These are phyloP conservation scores for Kwoniella mangroviensis DNA, from an alignment of 768 basidiomycete species.

Conservation along the genomic window DNA sequence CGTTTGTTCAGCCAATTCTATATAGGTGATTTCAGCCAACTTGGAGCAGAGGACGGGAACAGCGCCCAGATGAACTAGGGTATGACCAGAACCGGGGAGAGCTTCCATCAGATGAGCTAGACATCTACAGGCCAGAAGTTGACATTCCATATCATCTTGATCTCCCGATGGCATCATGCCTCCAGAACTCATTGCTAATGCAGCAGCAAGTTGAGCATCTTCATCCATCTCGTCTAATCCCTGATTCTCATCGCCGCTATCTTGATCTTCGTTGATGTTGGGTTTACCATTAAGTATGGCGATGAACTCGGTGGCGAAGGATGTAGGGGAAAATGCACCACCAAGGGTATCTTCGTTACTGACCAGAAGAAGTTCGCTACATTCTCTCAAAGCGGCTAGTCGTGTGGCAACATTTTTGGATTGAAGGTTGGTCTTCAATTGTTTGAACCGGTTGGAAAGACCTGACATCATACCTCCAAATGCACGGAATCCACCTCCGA, in stretches of 20 bases:
- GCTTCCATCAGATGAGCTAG: slow-evolving; percentile 98
- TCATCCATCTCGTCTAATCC: slow-evolving; percentile 62
- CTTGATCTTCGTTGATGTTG: slow-evolving; percentile 44
- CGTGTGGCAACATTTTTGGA: slow-evolving; percentile 69
- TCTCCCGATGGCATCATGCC: slow-evolving; percentile 60
- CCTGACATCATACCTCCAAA: slow-evolving; percentile 70
- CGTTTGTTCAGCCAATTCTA: slow-evolving; percentile 97
- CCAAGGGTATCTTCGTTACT: slow-evolving; percentile 96
- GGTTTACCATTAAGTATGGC: slow-evolving; percentile 72
- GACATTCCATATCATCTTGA: slow-evolving; percentile 69
- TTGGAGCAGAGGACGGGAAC: slow-evolving; percentile 98
- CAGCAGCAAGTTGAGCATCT: slow-evolving; percentile 86
- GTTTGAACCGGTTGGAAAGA: slow-evolving; percentile 80
- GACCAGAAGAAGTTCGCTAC: slow-evolving; percentile 91
- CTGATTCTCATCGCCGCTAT: slow-evolving; percentile 64
- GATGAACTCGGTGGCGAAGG: slow-evolving; percentile 88
- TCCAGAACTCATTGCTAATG: slow-evolving; percentile 73
- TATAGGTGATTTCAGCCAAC: slow-evolving; percentile 93
- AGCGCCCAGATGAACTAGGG: slow-evolving; percentile 96
- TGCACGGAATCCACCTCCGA: slow-evolving; percentile 78
- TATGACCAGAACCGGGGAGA: slow-evolving; percentile 95
- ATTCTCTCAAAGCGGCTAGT: slow-evolving; percentile 86
- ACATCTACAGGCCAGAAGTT: slow-evolving; percentile 93
- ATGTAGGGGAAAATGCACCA: slow-evolving; percentile 82
- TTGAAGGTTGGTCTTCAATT: slow-evolving; percentile 62